Evolutionary conservation across 73 alveolate genomes (phyloP).

Genomic region (Paramecium sexaurelia): DNA sequence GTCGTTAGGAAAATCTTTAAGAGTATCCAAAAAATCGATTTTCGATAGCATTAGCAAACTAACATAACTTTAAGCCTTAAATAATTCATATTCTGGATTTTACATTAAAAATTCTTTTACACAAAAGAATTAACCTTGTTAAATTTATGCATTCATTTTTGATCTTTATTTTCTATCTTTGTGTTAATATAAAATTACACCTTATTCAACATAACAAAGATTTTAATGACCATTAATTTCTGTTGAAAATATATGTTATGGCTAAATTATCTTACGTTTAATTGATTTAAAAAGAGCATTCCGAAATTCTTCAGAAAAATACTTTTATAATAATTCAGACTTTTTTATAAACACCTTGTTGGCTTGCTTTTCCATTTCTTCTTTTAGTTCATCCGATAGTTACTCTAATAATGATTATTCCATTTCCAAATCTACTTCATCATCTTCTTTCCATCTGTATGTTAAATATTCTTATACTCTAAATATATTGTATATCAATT

Average conservation of each 20-base stretch:
- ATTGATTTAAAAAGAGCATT: conserved; percentile 21
- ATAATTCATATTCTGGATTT: background rate
- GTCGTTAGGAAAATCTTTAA: background rate
- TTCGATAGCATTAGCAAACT: background rate
- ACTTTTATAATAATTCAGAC: background rate
- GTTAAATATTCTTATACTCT: conserved; percentile 44
- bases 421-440: background rate
- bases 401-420: background rate
- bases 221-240: background rate
- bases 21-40: background rate
- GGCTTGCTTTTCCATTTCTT: background rate
- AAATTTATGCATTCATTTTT: background rate
- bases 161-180: conserved; percentile 16
- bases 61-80: conserved; percentile 46
- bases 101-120: background rate
- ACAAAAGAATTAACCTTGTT: conserved; percentile 8
- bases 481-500: background rate
- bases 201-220: conserved; percentile 2
- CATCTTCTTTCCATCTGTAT: conserved; percentile 50
- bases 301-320: background rate
- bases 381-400: conserved; percentile 43
- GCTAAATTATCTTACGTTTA: conserved; percentile 2
- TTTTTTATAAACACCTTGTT: background rate
- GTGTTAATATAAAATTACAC: background rate
- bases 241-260: background rate